Evolutionary conservation across 306 rosid genomes (phyloP).

Genomic region (Quercus variabilis): DNA sequence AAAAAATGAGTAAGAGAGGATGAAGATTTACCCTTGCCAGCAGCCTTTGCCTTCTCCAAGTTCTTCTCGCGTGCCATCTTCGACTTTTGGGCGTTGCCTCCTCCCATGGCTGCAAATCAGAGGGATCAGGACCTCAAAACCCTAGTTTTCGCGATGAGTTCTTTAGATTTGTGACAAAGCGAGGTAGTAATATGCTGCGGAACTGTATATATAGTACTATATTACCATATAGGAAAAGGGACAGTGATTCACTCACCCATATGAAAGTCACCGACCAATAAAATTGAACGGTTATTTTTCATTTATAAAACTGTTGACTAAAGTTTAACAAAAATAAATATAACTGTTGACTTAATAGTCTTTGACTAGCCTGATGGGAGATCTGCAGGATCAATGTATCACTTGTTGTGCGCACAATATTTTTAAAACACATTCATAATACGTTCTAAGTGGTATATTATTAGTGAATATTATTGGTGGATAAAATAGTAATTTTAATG

Average conservation of each 20-base stretch:
- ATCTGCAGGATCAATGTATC: too few relatives aligned
- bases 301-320: background rate
- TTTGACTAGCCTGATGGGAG: too few relatives aligned
- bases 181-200: background rate
- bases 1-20: background rate
- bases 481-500: too few relatives aligned
- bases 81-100: constrained; percentile 87
- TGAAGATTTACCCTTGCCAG: constrained; percentile 44
- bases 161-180: background rate
- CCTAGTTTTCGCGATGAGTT: constrained; percentile 34
- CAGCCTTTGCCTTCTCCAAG: constrained; percentile 59
- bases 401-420: too few relatives aligned
- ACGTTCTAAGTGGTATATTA: fast-evolving
- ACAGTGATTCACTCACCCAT: background rate
- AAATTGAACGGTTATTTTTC: background rate
- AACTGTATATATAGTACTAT: background rate
- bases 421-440: too few relatives aligned
- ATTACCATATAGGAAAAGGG: background rate
- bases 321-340: too few relatives aligned
- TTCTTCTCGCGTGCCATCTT: constrained; percentile 88
- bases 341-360: too few relatives aligned
- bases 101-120: constrained; percentile 57
- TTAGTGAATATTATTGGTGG: too few relatives aligned
- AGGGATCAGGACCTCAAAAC: constrained; percentile 41
- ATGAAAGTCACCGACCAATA: background rate